A percentile compares a stretch with the other conserved stretches of the same genome.
These are phyloP conservation scores for Myxozyma monticola DNA, from an alignment of 805 yeast genomes.

Conservation along the genomic window DNA sequence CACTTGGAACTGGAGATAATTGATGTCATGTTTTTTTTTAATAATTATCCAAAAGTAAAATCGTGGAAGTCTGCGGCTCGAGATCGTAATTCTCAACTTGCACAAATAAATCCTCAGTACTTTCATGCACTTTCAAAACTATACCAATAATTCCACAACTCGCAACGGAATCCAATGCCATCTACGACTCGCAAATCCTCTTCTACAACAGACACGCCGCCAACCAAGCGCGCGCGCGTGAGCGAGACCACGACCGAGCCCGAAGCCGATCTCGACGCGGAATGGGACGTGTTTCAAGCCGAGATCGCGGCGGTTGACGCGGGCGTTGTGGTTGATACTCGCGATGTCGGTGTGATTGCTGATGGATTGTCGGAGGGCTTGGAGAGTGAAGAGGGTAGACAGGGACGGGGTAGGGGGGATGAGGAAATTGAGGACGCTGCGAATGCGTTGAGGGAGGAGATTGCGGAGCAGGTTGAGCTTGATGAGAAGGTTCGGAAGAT, in stretches of 20 bases:
- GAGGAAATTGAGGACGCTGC: constrained; percentile 14
- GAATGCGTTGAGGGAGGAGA: constrained; percentile 17
- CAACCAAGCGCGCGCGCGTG: no score
- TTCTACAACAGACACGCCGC: neutral
- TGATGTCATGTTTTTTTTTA: no score
- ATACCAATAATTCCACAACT: no score
- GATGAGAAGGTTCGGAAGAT: constrained; percentile 19
- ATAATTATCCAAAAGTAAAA: no score
- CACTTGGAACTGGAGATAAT: no score
- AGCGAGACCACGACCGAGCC: constrained; percentile 1
- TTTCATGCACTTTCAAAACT: no score
- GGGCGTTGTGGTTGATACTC: neutral
- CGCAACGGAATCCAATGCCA: no score
- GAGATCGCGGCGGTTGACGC: constrained; percentile 21
- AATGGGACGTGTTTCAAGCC: constrained; percentile 29
- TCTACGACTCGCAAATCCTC: no score
- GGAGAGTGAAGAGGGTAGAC: no score
- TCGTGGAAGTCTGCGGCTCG: no score
- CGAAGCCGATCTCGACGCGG: constrained; percentile 20
- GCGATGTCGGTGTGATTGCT: neutral
- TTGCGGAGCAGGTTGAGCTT: constrained; percentile 25
- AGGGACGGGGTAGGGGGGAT: neutral
- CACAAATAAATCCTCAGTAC: no score
- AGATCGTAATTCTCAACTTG: no score
- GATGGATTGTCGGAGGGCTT: neutral